Evolutionary conservation across 176 grass and related monocot species (phyloP), one percentile per base, ranked within the genome.

Genomic region (Carex littledalei): DNA sequence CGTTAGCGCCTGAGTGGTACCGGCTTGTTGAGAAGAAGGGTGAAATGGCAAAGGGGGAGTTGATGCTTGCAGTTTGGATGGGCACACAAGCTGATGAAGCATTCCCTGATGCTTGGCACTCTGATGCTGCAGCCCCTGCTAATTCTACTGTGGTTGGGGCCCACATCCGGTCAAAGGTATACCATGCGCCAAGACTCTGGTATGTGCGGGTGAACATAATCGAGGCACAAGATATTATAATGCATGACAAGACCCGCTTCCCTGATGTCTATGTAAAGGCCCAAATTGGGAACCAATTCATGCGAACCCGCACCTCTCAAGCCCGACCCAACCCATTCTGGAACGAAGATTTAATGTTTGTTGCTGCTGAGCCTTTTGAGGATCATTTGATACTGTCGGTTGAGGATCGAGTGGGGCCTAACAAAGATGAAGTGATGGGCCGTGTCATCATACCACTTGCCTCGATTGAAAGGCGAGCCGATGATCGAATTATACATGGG

Each of bases 31-130:
- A 88, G 66, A 99, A 99, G 88, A 88, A 63, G 37, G 91, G 93
- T 15, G 91, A 89, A 37, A 99, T 87, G 85, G 88, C 67, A 58
- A 99, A 87, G 87, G 96, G 93, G 53, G 96, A 99, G 63, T 84
- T 99, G 77, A 99, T 99, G 96, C 91, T 99, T 86, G 96, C 96
- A 54, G 93, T 99, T 86, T 99, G 96, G 96, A 88, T 99, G n/a
- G 96, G 96, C 49, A 99, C 96, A 31, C 96, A 99, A 86, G 93
- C 93, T 49, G 96, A 99, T 13, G 96, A 99, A 87, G 90, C 93
- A 80, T 99, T 99, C 88, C 91, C 96, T 84, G 96, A 99, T 67
- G 96, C 96, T 78, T 94, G 91, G 93, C 96, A 94, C 78, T 92
- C 93, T 0, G 96, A 99, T 87, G 89, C 91, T 67, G 90, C 84